Evolutionary conservation across 2,329 filamentous ascomycete genomes (phyloP).

Genomic region (Sordariomycetes sp.): DNA sequence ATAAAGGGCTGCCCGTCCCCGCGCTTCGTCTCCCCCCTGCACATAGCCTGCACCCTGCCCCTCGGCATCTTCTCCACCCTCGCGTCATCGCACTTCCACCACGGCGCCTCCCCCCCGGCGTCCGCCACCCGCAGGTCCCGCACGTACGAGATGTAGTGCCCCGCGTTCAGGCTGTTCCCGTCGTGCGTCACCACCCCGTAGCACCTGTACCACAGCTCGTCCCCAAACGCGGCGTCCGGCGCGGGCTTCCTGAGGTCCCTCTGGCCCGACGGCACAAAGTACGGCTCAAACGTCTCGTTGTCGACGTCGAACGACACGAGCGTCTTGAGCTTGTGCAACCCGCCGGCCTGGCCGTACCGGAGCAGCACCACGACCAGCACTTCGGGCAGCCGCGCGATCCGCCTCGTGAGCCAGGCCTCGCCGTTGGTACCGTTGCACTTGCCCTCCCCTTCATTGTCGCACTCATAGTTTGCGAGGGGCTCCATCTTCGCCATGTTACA

Average conservation of each 20-base stretch:
- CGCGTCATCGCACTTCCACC: slow-evolving; percentile 37
- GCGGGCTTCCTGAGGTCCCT: slow-evolving; percentile 12
- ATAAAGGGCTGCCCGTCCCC: background rate
- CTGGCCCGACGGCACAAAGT: slow-evolving; percentile 23
- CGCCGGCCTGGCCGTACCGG: slow-evolving; percentile 31
- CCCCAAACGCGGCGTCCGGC: slow-evolving; percentile 23
- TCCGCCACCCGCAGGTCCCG: slow-evolving; percentile 32
- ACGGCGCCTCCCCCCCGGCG: slow-evolving; percentile 19
- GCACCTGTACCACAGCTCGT: slow-evolving; percentile 65
- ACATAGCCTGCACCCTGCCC: background rate
- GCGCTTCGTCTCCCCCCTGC: background rate
- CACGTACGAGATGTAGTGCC: slow-evolving; percentile 70
- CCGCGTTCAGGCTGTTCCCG: slow-evolving; percentile 48
- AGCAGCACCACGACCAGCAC: slow-evolving; percentile 70
- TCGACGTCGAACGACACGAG: slow-evolving; percentile 19
- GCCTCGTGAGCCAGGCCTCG: slow-evolving; percentile 52
- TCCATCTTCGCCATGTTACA: background rate
- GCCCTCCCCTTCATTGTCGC: slow-evolving; percentile 35
- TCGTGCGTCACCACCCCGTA: slow-evolving; percentile 75
- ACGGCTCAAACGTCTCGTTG: slow-evolving; percentile 59
- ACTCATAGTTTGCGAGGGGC: slow-evolving; percentile 19
- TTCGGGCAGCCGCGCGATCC: slow-evolving; percentile 65
- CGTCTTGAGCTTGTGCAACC: slow-evolving; percentile 32
- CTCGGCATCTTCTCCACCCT: slow-evolving; percentile 13
- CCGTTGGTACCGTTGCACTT: slow-evolving; percentile 52